A percentile compares a stretch with the other conserved stretches of the same genome.
Conservation (phyloP, 495 filamentous ascomycete species). For the Durotheca rogersii region DNA sequence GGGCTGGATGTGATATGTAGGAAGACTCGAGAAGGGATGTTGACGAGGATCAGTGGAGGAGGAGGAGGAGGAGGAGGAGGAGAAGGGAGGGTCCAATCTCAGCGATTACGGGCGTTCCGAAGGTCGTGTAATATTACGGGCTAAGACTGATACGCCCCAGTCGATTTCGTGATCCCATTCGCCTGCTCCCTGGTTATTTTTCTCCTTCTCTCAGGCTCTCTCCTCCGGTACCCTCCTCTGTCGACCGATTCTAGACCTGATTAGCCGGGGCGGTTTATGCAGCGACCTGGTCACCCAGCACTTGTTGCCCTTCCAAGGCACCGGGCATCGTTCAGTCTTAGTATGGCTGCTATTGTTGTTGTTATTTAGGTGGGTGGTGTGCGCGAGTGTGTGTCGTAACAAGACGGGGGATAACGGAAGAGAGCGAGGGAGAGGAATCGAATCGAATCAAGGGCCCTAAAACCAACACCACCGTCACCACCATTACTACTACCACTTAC, state of each 20-base stretch:
- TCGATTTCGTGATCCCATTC: constrained; percentile 11
- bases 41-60: background rate
- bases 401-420: constrained; percentile 6
- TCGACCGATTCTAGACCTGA: constrained; percentile 28
- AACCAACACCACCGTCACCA: no score
- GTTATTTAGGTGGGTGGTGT: constrained; percentile 24
- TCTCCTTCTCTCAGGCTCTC: background rate
- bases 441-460: constrained; percentile 22
- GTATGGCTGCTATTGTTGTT: constrained; percentile 1
- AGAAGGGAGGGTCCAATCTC: background rate
- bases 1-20: no score
- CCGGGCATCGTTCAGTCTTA: no score
- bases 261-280: constrained; percentile 31
- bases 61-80: constrained; percentile 1
- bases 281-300: constrained; percentile 18
- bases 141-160: constrained; percentile 25
- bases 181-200: background rate
- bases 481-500: no score
- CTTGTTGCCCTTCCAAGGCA: constrained; percentile 23
- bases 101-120: constrained; percentile 4
- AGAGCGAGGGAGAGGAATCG: background rate
- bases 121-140: no score
- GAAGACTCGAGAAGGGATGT: constrained; percentile 1
- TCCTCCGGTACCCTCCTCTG: constrained; percentile 6
- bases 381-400: constrained; percentile 6